Base-by-base conservation (phyloP, 352 stramenopile genomes). In the Globisporangium cystogenes region DNA sequence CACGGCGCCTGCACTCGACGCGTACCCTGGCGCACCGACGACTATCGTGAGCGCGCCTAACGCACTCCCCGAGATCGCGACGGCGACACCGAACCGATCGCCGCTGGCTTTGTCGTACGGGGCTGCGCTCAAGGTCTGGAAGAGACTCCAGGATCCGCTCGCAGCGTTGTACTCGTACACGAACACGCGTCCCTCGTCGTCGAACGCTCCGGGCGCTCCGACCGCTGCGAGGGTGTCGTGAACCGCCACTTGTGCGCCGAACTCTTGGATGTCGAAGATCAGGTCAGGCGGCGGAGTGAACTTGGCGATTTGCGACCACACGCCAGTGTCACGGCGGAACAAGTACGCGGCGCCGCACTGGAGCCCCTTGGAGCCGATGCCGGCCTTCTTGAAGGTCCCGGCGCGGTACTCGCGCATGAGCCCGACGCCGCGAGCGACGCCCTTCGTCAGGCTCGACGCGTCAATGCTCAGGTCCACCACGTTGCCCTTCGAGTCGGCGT, bases 321-420 rank as follows among this genome's bases (percentile, higher is more conserved):
- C 71, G 7, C 59, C 37, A 0, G 46, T 39, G 24, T 77, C 57
- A 6, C 72, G 63, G 2, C 35, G 52, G 51, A 90, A 94, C 0
- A 93, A 45, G 26, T 94, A 94, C 8, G 65, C 66, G 18, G 82
- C 84, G 11, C 84, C 84, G 24, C 81, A 83, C 41, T 90, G 79
- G 11, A 82, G 36, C 10, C 84, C 84, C 51, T 91, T 92, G 7
- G 76, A 67, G 20, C 62, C 65, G 11, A 59, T 29, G 0, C 82
- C 84, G 53, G 87, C 84, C 12, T 61, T 70, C 18, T 70, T 70
- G 56, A 82, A 93, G 4, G 82, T 86, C 0, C 82, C 84, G 1
- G 59, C 51, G 0, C 55, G 64, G 41, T 87, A 85, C 47, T 92
- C 76, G 20, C 68, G 70, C 33, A 90, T 61, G n/a, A 68, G 47